Base-by-base conservation (phyloP, 2,329 filamentous ascomycete genomes). In the Tolypocladium capitatum region DNA sequence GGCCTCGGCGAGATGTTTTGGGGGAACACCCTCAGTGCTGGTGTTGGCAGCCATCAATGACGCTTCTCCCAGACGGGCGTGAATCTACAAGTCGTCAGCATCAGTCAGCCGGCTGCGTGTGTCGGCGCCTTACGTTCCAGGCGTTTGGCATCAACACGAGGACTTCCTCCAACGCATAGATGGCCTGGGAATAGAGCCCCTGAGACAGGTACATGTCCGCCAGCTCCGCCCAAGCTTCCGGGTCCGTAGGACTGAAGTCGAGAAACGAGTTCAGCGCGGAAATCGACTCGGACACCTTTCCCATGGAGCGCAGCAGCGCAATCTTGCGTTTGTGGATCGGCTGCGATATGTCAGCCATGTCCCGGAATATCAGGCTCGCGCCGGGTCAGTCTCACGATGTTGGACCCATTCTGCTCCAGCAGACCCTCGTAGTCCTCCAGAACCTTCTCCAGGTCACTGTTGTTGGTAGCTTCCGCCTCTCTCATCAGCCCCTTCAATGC, bases 211-310 rank as follows among this genome's bases (percentile, higher is more conserved):
- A 97, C 51, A 96, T 68, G 61, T 95, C 88, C 46, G 86, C 80
- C 55, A 97, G 73, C 68, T 98, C 92, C 46, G 87, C 80, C 92
- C 92, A 98, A 10, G 86, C 83, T 69, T 98, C 92, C 6, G 84
- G 82, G 68, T 98, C 92, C 2, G 86, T 95, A 2, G 92, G 90
- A 47, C 83, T 85, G 51, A 84, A 81, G 60, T 94, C 85, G 43
- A 98, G 70, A 28, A 97, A 74, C 48, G 81, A 75, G 52, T 82
- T 80, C 49, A 97, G 68, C 28, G 83, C 81, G 31, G 78, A 69
- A 41, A 90, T 84, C 1, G 92, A 86, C 53, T 96, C 88, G 1
- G 76, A 59, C 1, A 71, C 70, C 57, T 80, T 81, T 30, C 80
- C 81, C 64, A 94, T 74, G 28, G 83, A 84, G 56, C 81, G 80